Conservation (phyloP, 1,284 basidiomycete species). For the Chalciporus sp. region DNA sequence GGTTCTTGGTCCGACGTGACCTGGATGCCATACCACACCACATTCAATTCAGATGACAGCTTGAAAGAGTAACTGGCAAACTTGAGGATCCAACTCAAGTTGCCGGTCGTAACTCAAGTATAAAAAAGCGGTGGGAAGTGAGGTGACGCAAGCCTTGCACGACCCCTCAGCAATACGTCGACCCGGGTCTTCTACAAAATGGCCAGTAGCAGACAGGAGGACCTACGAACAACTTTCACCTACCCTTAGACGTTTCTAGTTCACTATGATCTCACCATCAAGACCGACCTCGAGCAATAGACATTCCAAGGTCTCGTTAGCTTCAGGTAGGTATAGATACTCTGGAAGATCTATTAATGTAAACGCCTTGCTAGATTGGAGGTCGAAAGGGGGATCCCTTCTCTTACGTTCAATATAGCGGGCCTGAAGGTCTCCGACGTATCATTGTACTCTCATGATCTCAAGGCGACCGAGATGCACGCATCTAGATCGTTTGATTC, state of each 20-base stretch:
- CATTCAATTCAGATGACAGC: no score
- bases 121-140: background rate
- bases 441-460: conserved; percentile 61
- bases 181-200: background rate
- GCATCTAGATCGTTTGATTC: conserved; percentile 57
- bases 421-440: conserved; percentile 71
- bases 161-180: no score
- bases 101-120: background rate
- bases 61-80: no score
- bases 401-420: conserved; percentile 74
- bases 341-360: conserved; percentile 2
- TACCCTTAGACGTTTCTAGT: conserved; percentile 77
- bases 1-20: background rate
- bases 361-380: conserved; percentile 57
- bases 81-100: background rate
- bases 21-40: background rate
- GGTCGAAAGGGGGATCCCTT: conserved; percentile 67
- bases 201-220: background rate
- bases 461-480: conserved; percentile 55
- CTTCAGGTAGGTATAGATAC: conserved; percentile 51
- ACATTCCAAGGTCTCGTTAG: conserved; percentile 81
- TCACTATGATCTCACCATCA: conserved; percentile 86
- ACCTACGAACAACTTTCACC: conserved; percentile 57
- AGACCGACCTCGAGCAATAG: conserved; percentile 78
- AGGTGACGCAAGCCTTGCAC: background rate